A percentile compares a stretch with the other conserved stretches of the same genome.
phyloP scores from a whole-genome alignment of 805 yeast genomes.

The Pichia kluyveri region DNA sequence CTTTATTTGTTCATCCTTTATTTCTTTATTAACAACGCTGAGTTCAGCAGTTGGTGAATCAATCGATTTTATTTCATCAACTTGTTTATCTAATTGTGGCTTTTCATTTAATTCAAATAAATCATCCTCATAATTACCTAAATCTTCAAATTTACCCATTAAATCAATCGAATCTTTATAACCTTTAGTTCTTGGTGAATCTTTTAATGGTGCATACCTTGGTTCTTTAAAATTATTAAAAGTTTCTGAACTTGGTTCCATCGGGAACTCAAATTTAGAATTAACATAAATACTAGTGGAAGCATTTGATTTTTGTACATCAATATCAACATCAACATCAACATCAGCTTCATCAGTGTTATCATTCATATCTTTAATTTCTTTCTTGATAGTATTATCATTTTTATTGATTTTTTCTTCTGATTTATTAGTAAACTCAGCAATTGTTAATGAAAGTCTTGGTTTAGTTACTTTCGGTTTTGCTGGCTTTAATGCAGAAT shows the following conservation, averaged over 20 bases:
- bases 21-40: neutral
- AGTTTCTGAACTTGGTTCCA: slow-evolving; percentile 1
- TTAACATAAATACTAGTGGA: slow-evolving; percentile 22
- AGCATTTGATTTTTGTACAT: neutral
- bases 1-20: neutral
- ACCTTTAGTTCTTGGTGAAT: slow-evolving; percentile 1
- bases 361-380: neutral
- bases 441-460: slow-evolving; percentile 2
- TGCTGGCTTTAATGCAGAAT: slow-evolving; percentile 2
- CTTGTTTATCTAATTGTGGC: too few species aligned
- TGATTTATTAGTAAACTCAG: neutral
- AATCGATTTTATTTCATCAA: too few species aligned
- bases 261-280: slow-evolving; percentile 27
- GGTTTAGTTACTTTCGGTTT: slow-evolving; percentile 6
- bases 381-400: neutral
- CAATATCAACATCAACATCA: neutral
- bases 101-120: slow-evolving; percentile 6
- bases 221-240: neutral
- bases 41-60: neutral
- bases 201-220: slow-evolving; percentile 3
- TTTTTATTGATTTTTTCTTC: neutral
- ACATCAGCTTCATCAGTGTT: neutral
- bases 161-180: slow-evolving; percentile 12
- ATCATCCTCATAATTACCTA: slow-evolving; percentile 4
- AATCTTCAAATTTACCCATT: slow-evolving; percentile 1